Percentiles rank a stretch among this genome's conserved stretches.
These are phyloP conservation scores for Handroanthus guayacan DNA, from an alignment of 257 asterid genomes.

Conservation along the genomic window DNA sequence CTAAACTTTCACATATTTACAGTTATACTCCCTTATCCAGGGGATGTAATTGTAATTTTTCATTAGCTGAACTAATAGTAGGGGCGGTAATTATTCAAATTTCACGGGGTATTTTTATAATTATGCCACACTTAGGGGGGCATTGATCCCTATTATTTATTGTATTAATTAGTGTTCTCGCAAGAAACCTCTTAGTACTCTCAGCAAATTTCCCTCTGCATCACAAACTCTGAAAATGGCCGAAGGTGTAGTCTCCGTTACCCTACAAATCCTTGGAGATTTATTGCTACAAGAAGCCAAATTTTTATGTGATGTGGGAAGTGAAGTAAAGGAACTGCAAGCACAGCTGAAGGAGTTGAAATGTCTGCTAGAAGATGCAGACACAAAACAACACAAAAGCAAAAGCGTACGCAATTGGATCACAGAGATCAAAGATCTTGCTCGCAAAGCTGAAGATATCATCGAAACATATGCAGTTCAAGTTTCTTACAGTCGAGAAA, in stretches of 20 bases:
- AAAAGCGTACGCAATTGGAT: neutral
- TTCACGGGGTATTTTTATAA: too few relatives aligned
- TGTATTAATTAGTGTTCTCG: too few relatives aligned
- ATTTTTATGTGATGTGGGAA: conserved; percentile 4
- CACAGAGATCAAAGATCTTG: neutral
- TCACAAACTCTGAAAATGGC: neutral
- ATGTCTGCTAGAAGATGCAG: conserved; percentile 1
- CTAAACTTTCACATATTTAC: too few relatives aligned
- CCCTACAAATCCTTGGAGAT: conserved; percentile 17
- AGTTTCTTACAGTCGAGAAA: neutral
- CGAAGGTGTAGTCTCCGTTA: neutral
- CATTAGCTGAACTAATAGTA: too few relatives aligned
- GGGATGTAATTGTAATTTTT: too few relatives aligned
- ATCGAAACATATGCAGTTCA: neutral
- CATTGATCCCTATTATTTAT: too few relatives aligned
- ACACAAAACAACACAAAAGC: neutral
- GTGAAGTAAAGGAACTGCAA: neutral
- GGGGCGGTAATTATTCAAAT: too few relatives aligned
- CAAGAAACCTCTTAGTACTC: too few relatives aligned
- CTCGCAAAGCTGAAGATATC: neutral
- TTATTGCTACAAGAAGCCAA: conserved; percentile 21
- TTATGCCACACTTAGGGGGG: too few relatives aligned
- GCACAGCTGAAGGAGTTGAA: neutral
- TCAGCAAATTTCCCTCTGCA: neutral
- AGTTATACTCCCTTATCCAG: too few relatives aligned